These are phyloP conservation scores for Cryptosporidium andersoni DNA, from an alignment of 169 alveolate species.

Conservation along the genomic window DNA sequence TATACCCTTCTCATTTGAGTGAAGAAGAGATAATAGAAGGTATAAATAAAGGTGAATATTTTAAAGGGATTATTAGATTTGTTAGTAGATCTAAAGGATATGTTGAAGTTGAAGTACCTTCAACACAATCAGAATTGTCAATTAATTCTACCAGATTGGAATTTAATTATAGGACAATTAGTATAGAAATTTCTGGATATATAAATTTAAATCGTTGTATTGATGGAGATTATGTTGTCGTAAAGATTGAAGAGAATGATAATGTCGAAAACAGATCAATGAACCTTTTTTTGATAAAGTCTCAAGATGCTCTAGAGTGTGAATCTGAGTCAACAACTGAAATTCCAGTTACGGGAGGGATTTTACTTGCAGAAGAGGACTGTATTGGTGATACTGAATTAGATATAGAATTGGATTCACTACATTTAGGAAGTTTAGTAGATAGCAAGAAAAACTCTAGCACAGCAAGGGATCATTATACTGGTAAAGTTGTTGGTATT, in stretches of 20 bases:
- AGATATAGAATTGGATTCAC: slow-evolving; percentile 32
- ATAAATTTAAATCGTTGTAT: slow-evolving; percentile 94
- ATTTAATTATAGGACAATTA: slow-evolving; percentile 80
- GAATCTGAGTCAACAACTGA: slow-evolving; percentile 76
- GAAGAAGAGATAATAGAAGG: slow-evolving; percentile 79
- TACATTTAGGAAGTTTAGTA: slow-evolving; percentile 71
- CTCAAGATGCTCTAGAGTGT: slow-evolving; percentile 74
- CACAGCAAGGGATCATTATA: slow-evolving; percentile 68
- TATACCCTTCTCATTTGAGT: slow-evolving; percentile 78
- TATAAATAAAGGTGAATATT: slow-evolving; percentile 84
- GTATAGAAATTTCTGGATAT: slow-evolving; percentile 83
- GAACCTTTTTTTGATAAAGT: slow-evolving; percentile 38
- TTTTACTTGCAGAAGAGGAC: slow-evolving; percentile 72
- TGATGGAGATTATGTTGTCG: slow-evolving; percentile 97
- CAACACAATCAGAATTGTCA: slow-evolving; percentile 11
- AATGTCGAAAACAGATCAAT: slow-evolving; percentile 66
- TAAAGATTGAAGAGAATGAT: slow-evolving; percentile 85
- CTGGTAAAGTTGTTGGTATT: slow-evolving; percentile 91
- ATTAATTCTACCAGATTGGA: slow-evolving; percentile 64
- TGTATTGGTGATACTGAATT: slow-evolving; percentile 42
- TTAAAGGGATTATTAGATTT: slow-evolving; percentile 87
- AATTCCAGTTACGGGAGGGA: slow-evolving; percentile 74
- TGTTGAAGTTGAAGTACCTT: slow-evolving; percentile 76
- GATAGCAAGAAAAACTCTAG: slow-evolving; percentile 72
- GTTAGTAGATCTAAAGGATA: slow-evolving; percentile 77